Percentiles rank a stretch among this genome's conserved stretches.
These are phyloP conservation scores for Epicoccum nigrum DNA, from an alignment of 2,329 filamentous ascomycete species.

Conservation along the genomic window DNA sequence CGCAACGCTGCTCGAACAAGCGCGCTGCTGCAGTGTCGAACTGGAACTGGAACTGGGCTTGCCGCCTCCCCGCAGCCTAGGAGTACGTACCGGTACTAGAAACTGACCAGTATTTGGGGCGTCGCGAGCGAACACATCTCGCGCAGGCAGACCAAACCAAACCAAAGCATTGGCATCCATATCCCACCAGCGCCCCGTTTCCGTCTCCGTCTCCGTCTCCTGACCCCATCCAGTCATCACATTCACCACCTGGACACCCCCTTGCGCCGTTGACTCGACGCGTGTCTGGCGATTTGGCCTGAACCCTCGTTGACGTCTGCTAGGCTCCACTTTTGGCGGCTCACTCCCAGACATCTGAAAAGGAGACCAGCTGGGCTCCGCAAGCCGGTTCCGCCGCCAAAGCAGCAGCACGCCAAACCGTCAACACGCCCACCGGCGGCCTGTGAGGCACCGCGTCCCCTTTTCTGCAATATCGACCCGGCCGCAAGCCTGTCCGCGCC, in stretches of 20 bases:
- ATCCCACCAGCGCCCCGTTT: too few relatives aligned
- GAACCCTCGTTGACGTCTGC: slow-evolving; percentile 20
- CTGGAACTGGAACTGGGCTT: too few relatives aligned
- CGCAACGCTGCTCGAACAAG: neutral
- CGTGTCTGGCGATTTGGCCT: slow-evolving; percentile 9
- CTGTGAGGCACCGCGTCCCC: slow-evolving; percentile 23
- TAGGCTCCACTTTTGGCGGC: slow-evolving; percentile 22
- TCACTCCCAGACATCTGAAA: slow-evolving; percentile 10
- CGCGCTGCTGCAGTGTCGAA: neutral
- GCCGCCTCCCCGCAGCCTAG: slow-evolving; percentile 18
- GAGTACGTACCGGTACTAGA: too few relatives aligned
- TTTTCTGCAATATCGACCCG: slow-evolving; percentile 14
- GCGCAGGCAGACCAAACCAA: neutral
- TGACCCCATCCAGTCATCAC: neutral
- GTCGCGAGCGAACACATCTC: slow-evolving; percentile 10
- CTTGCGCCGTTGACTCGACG: slow-evolving; percentile 16
- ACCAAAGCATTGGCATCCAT: too few relatives aligned
- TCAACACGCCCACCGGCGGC: slow-evolving; percentile 25
- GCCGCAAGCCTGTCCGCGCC: neutral
- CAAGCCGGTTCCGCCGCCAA: slow-evolving; percentile 25
- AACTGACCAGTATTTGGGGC: too few relatives aligned
- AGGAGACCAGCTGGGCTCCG: slow-evolving; percentile 33
- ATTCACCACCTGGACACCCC: too few relatives aligned
- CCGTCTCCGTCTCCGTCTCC: neutral
- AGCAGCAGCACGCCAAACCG: slow-evolving; percentile 25